Base-by-base conservation (phyloP, 1,284 basidiomycete genomes). In the Moesziomyces globuligerus region DNA sequence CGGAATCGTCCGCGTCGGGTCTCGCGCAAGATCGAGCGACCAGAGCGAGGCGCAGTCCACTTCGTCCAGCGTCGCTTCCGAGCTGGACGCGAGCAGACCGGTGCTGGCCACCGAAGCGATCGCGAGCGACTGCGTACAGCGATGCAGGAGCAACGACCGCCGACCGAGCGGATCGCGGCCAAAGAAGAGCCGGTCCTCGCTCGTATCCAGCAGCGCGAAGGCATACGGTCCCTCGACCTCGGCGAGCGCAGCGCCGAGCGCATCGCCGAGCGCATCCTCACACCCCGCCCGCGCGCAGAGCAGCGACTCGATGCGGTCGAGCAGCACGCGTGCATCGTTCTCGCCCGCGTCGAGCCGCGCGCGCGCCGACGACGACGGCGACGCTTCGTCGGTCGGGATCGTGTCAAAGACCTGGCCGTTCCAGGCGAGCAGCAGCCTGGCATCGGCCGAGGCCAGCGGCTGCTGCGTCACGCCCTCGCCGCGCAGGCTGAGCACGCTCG, bases 161-260 rank as follows among this genome's bases (percentile, higher is more conserved):
- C 96, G 87, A 1, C 95, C 94, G 1, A 98, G 87, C 1, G 93
- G 92, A 82, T 98, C 95, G 43, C 94, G 87, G 6, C 87, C 91
- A 79, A 91, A 94, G 83, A 88, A 90, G 3, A 97, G 32, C 83
- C 86, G 7, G 65, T 49, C 37, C 18, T 41, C 17, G 13, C 5
- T 21, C 26, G 24, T 36, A 37, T 81, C 80, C 18, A 80, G 24
- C 11, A 81, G 58, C 1, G 75, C 67, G 29, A 77, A 75, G 2
- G 79, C 79, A 39, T 77, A 81, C 2, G 79, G 78, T 1, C 73
- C 80, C 48, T 81, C 79, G 32, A 80, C 37, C 4, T 54, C 36
- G 0, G 60, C 50, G n/a, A 77, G 41, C 3, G 69, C 58, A n/a
- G 25, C 1, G 39, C 40, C 28, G 41, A 67, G 20, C 1, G 49